Base-by-base conservation (phyloP, 2,329 filamentous ascomycete species). In the Arthrinium puccinioides region DNA sequence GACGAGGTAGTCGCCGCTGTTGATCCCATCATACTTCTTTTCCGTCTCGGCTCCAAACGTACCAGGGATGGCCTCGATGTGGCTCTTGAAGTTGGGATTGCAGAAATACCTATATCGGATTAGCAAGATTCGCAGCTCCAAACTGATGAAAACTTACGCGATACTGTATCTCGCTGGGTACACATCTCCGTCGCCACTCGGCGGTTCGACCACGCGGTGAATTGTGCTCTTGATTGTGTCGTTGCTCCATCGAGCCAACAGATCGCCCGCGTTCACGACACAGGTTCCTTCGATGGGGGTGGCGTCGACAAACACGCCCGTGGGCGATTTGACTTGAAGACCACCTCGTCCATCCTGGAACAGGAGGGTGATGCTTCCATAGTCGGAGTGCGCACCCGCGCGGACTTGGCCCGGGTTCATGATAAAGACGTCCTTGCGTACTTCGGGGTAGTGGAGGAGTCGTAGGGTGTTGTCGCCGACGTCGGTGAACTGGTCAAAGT, bases 151-250 rank as follows among this genome's bases (percentile, higher is more conserved):
- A 15, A 67, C 72, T 54, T 49, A 96, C 50, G 88, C 89, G 54
- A 96, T 82, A 50, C 84, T 90, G 55, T 96, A 96, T 26, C 84
- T 70, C 1, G 87, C 70, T 2, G 87, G 87, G 57, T 94, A 82
- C 26, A 67, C 62, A 13, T 70, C 71, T 7, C 62, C 64, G 4
- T 64, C 66, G 4, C 69, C 70, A 13, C 68, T 65, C 1, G 86
- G 84, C 2, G 89, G 89, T 63, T 95, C 85, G 5, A 96, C 85
- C 1, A 96, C 89, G 9, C 88, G 79, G 60, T 96, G 89, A 42
- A 88, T 77, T 4, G 89, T 96, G 55, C 84, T 90, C 64, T 84
- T 88, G 63, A 96, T 94, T 5, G 76, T 84, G 53, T 94, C 87
- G 54, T 96, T 96, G 45, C 84, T 87, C 89, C 88, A 95, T 36